Evolutionary conservation across 2,329 filamentous ascomycete genomes (phyloP), one percentile per base, ranked within the genome.

Genomic region (Macrophomina phaseolina): DNA sequence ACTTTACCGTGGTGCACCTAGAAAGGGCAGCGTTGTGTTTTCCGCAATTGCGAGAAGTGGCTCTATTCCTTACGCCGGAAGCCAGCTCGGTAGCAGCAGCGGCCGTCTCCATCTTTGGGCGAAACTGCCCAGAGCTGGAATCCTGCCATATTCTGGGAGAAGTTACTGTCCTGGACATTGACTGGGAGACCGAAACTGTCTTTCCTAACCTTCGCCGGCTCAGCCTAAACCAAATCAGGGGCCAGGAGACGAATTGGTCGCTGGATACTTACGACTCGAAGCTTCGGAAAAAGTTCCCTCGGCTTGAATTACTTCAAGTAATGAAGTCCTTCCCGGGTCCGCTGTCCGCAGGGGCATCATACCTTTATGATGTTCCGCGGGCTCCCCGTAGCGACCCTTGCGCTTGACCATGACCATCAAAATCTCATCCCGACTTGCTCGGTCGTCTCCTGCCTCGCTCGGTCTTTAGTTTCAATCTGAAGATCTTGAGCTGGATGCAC

Each of bases 401-500:
- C 34, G 42, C 40, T 30, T 61, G 38, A 61, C 12, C 23, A 45
- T 23, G 28, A n/a, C 11, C 46, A 18, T 38, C 18, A 9, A 14
- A 9, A 23, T 6, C 9, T 16, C 34, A 45, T 14, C 42, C 16
- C 9, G 42, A n/a, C 5, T 9, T 14, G 16, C 16, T n/a, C 49
- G 12, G 36, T 14, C 49, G 64, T 66, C 64, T 66, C 46, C 23
- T 66, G 64, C 64, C 64, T 66, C 55, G 64, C 64, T 66, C 64
- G 64, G 48, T 55, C 64, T 61, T 45, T 34, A 45, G 64, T 36
- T 16, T 36, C 56, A 52, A 64, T 62, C 56, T 66, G 46, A 34
- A 53, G 64, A 66, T 53, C 64, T 66, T 66, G 64, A 66, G 64
- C 64, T 66, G 64, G 64, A 66, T 61, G 36, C 64, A 66, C 55